Percentiles rank a stretch among this genome's conserved stretches.
Evolutionary conservation across 202 grass and related monocot species (phyloP).

Genomic region (Zizania palustris): DNA sequence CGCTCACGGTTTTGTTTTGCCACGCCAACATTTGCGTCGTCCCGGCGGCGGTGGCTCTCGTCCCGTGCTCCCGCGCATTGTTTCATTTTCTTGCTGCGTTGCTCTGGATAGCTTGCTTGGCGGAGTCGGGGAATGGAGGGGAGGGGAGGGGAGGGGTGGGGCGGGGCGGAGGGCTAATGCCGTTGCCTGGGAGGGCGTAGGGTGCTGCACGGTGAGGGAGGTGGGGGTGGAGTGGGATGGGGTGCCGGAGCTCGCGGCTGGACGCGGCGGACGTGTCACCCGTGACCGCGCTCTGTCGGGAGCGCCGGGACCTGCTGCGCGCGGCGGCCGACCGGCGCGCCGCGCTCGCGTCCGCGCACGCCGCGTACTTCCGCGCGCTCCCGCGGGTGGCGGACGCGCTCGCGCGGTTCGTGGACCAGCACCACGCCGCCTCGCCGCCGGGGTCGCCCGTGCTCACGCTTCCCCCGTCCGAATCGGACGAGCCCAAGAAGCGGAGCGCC

Average conservation of each 20-base stretch:
- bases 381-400: slow-evolving; percentile 77
- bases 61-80: neutral
- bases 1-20: slow-evolving; percentile 9
- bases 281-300: slow-evolving; percentile 64
- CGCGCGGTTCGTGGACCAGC: slow-evolving; percentile 68
- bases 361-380: slow-evolving; percentile 76
- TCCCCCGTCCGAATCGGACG: slow-evolving; percentile 52
- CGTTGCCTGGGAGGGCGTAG: slow-evolving; percentile 22
- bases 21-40: neutral
- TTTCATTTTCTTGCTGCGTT: neutral
- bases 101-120: neutral
- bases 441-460: slow-evolving; percentile 67
- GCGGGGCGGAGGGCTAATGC: slow-evolving; percentile 25
- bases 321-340: slow-evolving; percentile 54
- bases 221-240: slow-evolving; percentile 37
- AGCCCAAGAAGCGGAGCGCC: slow-evolving; percentile 38
- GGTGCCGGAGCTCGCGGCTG: slow-evolving; percentile 80
- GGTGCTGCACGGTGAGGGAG: neutral
- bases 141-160: neutral
- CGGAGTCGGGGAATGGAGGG: slow-evolving; percentile 1
- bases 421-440: slow-evolving; percentile 57
- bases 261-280: slow-evolving; percentile 60
- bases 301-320: slow-evolving; percentile 77
- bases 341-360: slow-evolving; percentile 64
- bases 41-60: neutral